phyloP scores from a whole-genome alignment of 179 eudicot genomes.

The Beta lomatogona region DNA sequence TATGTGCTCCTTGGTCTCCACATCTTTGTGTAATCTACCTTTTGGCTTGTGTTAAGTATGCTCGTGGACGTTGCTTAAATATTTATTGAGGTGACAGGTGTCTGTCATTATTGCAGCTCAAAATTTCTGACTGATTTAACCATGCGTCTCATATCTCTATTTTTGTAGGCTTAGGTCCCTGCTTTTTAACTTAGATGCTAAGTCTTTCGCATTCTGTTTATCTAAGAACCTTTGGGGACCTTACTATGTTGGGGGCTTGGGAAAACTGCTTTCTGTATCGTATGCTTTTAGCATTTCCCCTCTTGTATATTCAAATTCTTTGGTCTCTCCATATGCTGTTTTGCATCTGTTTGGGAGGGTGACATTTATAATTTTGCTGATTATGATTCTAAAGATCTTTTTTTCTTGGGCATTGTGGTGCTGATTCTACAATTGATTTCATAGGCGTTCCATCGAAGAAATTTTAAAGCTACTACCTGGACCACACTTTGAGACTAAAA shows the following conservation, averaged over 20 bases:
- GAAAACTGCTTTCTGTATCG: background rate
- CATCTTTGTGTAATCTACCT: no score
- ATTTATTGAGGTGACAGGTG: background rate
- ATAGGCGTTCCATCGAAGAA: slow-evolving; percentile 93
- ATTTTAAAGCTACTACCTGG: slow-evolving; percentile 90
- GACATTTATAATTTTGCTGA: background rate
- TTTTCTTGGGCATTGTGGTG: background rate
- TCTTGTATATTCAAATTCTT: background rate
- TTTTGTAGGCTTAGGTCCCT: background rate
- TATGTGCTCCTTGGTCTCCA: background rate
- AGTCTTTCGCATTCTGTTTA: background rate
- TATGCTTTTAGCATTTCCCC: background rate
- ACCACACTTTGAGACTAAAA: slow-evolving; percentile 83
- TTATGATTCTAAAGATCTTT: background rate
- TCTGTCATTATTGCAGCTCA: background rate
- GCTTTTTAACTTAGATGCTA: background rate
- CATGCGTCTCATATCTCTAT: background rate
- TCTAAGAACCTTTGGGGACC: background rate
- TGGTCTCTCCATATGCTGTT: background rate
- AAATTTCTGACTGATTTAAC: background rate
- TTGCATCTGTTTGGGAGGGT: background rate
- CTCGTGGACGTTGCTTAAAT: background rate
- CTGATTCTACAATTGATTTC: slow-evolving; percentile 24
- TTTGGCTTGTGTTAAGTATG: background rate
- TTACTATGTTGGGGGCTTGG: background rate